Evolutionary conservation across 768 basidiomycete genomes (phyloP), one percentile per base, ranked within the genome.

Genomic region (Mycena albidolilacea): DNA sequence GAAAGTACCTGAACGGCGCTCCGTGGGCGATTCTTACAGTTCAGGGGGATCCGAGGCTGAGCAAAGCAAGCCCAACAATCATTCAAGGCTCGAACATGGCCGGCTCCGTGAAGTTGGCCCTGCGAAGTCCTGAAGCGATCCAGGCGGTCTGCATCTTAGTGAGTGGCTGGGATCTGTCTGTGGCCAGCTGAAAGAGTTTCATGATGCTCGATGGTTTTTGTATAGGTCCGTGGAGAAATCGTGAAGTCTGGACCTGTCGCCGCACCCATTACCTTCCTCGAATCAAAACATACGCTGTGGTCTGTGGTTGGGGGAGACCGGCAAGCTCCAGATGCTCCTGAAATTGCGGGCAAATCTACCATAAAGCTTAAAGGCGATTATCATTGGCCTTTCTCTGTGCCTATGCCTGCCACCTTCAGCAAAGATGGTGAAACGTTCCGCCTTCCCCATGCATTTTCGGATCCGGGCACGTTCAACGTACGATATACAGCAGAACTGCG

Each of bases 341-440:
- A 30, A 37, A 67, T 44, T 41, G 1, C 41, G 43, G 54, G 54
- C 62, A 68, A 17, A 39, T 61, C 57, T 9, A 54, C 9, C 15
- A 44, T 11, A 7, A 73, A 73, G 37, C 72, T 73, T 55, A 69
- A 66, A 38, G 72, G 68, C 17, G 68, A 73, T 3, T 73, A 73
- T 30, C 30, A n/a, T 41, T 73, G 72, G 67, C 64, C 72, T 58
- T 70, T 73, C 35, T 52, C 62, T 19, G 41, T 73, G 48, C 17
- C 37, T 17, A 7, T 73, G 2, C 64, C 72, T 9, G 7, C n/a
- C 23, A 54, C 64, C 38, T 8, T 64, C 1, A n/a, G 30, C n/a
- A 70, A 60, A 44, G 66, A 67, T 3, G 73, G 69, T 7, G 19
- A 74, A 41, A 52, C 73, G 14, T 74, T 41, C 46, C 21, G 35